phyloP scores from a whole-genome alignment of 2,329 filamentous ascomycete genomes.

The Nemania abortiva region DNA sequence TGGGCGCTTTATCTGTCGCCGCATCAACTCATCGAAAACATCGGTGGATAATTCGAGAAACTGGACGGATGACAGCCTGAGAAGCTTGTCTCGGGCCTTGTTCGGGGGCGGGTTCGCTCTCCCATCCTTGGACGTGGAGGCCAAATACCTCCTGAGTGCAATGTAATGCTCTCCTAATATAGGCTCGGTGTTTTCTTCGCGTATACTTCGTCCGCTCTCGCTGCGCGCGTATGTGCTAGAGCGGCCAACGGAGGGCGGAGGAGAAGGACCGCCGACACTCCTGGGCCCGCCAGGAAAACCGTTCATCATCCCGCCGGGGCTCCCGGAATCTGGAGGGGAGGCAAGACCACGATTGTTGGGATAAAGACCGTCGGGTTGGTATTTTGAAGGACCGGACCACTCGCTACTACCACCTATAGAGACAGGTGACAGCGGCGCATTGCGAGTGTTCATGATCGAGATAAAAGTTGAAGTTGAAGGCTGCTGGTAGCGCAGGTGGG shows the following conservation, averaged over 20 bases:
- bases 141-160: slow-evolving; percentile 81
- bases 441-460: slow-evolving; percentile 75
- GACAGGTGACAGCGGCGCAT: slow-evolving; percentile 83
- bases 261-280: slow-evolving; percentile 77
- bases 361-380: slow-evolving; percentile 69
- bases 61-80: slow-evolving; percentile 89
- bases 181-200: slow-evolving; percentile 70
- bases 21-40: slow-evolving; percentile 93
- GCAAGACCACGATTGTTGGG: slow-evolving; percentile 68
- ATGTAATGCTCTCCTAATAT: slow-evolving; percentile 84
- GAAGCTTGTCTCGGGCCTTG: slow-evolving; percentile 92
- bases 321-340: slow-evolving; percentile 77
- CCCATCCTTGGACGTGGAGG: slow-evolving; percentile 77
- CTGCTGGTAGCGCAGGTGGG: slow-evolving; percentile 32
- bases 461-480: slow-evolving; percentile 27
- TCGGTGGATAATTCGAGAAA: slow-evolving; percentile 98
- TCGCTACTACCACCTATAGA: slow-evolving; percentile 87
- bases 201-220: slow-evolving; percentile 72
- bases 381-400: slow-evolving; percentile 79
- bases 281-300: slow-evolving; percentile 67
- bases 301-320: slow-evolving; percentile 72
- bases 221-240: slow-evolving; percentile 82
- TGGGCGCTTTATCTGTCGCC: slow-evolving; percentile 78
- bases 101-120: slow-evolving; percentile 81
- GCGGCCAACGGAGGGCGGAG: slow-evolving; percentile 86